Evolutionary conservation across 768 basidiomycete species (phyloP), one percentile per base, ranked within the genome.

Genomic region (Mycena albidolilacea): DNA sequence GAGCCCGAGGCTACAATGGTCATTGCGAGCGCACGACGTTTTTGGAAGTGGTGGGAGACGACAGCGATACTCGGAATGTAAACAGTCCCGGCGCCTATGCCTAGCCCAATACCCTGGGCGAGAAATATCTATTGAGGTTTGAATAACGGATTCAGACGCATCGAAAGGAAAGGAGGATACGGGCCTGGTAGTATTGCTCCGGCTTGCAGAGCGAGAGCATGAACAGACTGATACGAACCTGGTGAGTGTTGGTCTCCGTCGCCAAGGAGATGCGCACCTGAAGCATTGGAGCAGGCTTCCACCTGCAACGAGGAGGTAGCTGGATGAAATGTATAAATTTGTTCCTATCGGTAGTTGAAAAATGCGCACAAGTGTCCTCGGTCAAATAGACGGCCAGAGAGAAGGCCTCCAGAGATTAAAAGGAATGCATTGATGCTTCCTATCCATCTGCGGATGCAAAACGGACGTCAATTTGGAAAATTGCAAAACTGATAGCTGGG

Each of bases 371-470:
- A 88, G 72, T 87, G 82, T 63, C 89, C 88, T 39, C 82, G 82
- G 50, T 89, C 88, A 70, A 87, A 88, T 14, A 87, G 59, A 30
- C 83, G 80, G 44, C 88, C 88, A 0, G 81, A 79, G 21, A 85
- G 43, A 30, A 87, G 77, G 0, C 87, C 87, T 21, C 80, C 81
- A 5, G 84, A 78, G 30, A 88, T 82, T 4, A 86, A 79, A n/a
- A 88, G 78, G 63, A 85, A 85, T 6, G 84, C 82, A 67, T 88
- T 87, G 19, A 82, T 78, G n/a, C 87, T 86, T 7, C 89, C 90
- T 37, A 90, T 81, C 81, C 80, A 84, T 38, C 81, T 84, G 54
- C 23, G 37, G 5, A 46, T 48, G 39, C 30, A 30, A 21, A 64
- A 14, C 50, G 2, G n/a, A 10, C 17, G 60, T 7, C 69, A 65